A percentile compares a stretch with the other conserved stretches of the same genome.
Conservation (phyloP, 805 yeast genomes). For the Candida qinlingensis region DNA sequence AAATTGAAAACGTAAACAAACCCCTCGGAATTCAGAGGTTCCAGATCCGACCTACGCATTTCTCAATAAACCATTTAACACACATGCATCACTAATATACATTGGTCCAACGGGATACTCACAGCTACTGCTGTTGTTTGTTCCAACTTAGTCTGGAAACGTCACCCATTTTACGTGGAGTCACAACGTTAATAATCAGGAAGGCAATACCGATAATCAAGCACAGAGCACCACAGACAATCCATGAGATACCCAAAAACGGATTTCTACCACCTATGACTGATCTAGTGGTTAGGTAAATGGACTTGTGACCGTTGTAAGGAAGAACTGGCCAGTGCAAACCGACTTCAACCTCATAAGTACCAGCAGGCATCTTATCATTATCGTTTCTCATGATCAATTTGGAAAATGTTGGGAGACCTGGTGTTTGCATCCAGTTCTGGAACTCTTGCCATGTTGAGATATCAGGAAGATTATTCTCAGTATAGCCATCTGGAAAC, state of each 20-base stretch:
- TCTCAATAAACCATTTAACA: neutral
- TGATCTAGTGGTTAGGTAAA: conserved; percentile 65
- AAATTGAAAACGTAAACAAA: neutral
- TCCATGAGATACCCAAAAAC: conserved; percentile 69
- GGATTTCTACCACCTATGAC: conserved; percentile 72
- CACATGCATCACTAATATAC: too few species aligned
- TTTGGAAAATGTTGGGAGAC: conserved; percentile 62
- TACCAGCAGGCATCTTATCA: conserved; percentile 49
- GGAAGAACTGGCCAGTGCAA: conserved; percentile 75
- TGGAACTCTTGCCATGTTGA: conserved; percentile 65
- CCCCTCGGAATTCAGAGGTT: neutral
- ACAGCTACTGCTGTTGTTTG: conserved; percentile 25
- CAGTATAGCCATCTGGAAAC: conserved; percentile 72
- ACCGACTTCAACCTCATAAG: conserved; percentile 60
- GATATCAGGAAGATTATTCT: conserved; percentile 63
- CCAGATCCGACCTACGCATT: neutral
- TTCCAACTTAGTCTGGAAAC: conserved; percentile 72
- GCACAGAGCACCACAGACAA: conserved; percentile 71
- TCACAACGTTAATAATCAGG: conserved; percentile 48
- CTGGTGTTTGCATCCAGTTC: conserved; percentile 86
- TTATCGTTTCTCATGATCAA: conserved; percentile 58
- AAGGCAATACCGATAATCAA: conserved; percentile 49
- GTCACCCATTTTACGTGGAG: conserved; percentile 71
- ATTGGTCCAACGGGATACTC: too few species aligned
- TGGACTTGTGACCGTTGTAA: conserved; percentile 60